Percentiles rank a stretch among this genome's conserved stretches.
phyloP scores from a whole-genome alignment of 2,329 filamentous ascomycete genomes.

The Apiospora pterosperma region DNA sequence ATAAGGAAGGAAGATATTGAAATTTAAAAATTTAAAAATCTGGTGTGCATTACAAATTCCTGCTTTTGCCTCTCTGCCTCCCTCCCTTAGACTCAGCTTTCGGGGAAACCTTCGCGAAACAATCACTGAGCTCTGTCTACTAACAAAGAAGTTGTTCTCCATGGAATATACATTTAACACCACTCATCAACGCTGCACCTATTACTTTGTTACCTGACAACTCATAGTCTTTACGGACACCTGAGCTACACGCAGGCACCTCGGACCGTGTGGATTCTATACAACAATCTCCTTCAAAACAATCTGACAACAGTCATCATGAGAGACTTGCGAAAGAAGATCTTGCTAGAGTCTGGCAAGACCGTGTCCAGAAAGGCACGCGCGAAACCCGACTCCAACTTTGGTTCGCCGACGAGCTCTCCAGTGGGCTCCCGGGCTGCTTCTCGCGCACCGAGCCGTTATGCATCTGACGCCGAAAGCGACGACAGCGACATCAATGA shows the following conservation, averaged over 20 bases:
- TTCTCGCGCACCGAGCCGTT: conserved; percentile 59
- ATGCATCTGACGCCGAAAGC: conserved; percentile 62
- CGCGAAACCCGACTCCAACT: conserved; percentile 51
- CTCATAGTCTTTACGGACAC: not conserved
- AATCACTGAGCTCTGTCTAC: not conserved
- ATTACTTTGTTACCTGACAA: not conserved
- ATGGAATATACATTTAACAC: not conserved
- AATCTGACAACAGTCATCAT: conserved; percentile 35
- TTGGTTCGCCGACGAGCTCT: conserved; percentile 56
- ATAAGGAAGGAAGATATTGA: not conserved
- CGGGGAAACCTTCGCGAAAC: not conserved
- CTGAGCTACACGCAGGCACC: not conserved
- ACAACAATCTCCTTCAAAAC: not conserved
- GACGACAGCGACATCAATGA: conserved; percentile 49
- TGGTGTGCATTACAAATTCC: conserved; percentile 1
- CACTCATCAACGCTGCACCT: not conserved
- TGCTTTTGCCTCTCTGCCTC: not conserved
- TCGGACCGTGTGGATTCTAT: not conserved
- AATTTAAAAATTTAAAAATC: too few species aligned
- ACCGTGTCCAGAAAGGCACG: conserved; percentile 67
- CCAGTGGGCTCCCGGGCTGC: conserved; percentile 53
- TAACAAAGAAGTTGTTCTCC: not conserved
- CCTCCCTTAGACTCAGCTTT: not conserved
- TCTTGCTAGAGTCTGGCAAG: conserved; percentile 67
- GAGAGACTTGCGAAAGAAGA: conserved; percentile 66